Evolutionary conservation across 2,329 filamentous ascomycete genomes (phyloP).

Genomic region (Elsinoe arachidis): DNA sequence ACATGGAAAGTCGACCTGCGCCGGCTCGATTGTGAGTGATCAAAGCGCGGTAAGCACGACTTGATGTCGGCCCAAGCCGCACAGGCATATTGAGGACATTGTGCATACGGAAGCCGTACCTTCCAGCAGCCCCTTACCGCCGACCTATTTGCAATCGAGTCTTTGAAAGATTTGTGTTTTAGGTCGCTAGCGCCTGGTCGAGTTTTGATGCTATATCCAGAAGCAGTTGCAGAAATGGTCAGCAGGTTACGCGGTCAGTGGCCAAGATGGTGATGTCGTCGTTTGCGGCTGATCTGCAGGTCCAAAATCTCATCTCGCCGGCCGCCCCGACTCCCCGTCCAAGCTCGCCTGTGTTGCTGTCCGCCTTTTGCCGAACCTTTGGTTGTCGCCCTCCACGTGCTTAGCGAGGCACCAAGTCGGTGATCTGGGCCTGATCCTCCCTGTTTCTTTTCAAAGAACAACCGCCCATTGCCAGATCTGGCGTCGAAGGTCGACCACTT

Average conservation of each 20-base stretch:
- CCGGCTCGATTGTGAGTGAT: not conserved
- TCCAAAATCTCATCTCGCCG: not conserved
- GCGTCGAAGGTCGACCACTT: not conserved
- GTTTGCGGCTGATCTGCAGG: not conserved
- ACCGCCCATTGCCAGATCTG: not conserved
- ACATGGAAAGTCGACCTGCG: not conserved
- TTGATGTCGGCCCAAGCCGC: not conserved
- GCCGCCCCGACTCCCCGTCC: not conserved
- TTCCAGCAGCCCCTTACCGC: not conserved
- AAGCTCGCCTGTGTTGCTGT: too few relatives aligned
- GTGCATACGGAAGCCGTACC: conserved; percentile 7
- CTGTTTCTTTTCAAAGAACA: not conserved
- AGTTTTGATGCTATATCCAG: not conserved
- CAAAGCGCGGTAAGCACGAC: not conserved
- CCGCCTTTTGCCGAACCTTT: not conserved
- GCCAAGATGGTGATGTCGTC: not conserved
- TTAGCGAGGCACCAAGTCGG: conserved; percentile 2
- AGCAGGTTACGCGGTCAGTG: not conserved
- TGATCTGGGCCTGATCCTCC: conserved; percentile 7
- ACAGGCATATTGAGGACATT: conserved; percentile 1
- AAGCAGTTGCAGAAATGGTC: not conserved
- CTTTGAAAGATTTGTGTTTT: not conserved
- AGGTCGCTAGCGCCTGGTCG: not conserved
- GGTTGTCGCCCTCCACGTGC: conserved; percentile 2
- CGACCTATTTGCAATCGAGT: not conserved